Evolutionary conservation across 805 yeast genomes (phyloP), one percentile per base, ranked within the genome.

Genomic region (Monosporozyma aerobia): DNA sequence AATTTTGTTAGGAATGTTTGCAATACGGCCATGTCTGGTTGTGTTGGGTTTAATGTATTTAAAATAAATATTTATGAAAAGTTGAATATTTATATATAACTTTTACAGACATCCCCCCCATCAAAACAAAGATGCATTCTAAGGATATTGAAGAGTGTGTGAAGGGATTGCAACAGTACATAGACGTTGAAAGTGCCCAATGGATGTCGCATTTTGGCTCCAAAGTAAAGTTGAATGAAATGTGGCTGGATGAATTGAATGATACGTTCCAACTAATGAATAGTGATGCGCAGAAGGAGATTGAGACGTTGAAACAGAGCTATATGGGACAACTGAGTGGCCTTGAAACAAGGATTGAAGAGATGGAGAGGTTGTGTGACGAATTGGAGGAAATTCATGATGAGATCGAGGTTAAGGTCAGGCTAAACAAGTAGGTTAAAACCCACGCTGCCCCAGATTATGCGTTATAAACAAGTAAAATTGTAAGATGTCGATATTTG

Each of bases 401-500:
- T 27, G 87, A 82, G 58, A 59, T 83, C 49, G 80, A 74, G 44
- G 73, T 73, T 5, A 78, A 80, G 59, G 58, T 63, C 1, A 65
- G 63, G 50, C 54, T 64, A 25, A 57, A 60, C 9, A 56, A 53
- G 29, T 55, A 37, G 29, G 7, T 40, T 49, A 86, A 51, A 79
- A 77, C 1, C 89, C 90, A 51, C 73, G 71, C 45, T 70, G 69
- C 11, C 85, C 82, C 50, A 87, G 66, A 52, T 76, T 75, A 56
- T 85, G 83, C 19, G 85, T 82, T 19, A 87, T 77, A 56, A 82
- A 82, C 44, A 85, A 69, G 62, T 87, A 87, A 57, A 87, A 76
- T 16, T 85, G 84, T 40, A 82, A 72, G 0, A 94, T 85, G 57
- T 85, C 78, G 62, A 85, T 82, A 16, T 72, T 39, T 6, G 19